A percentile compares a stretch with the other conserved stretches of the same genome.
phyloP scores from a whole-genome alignment of 1,139 yeast genomes.

The Protomyces gravidus region DNA sequence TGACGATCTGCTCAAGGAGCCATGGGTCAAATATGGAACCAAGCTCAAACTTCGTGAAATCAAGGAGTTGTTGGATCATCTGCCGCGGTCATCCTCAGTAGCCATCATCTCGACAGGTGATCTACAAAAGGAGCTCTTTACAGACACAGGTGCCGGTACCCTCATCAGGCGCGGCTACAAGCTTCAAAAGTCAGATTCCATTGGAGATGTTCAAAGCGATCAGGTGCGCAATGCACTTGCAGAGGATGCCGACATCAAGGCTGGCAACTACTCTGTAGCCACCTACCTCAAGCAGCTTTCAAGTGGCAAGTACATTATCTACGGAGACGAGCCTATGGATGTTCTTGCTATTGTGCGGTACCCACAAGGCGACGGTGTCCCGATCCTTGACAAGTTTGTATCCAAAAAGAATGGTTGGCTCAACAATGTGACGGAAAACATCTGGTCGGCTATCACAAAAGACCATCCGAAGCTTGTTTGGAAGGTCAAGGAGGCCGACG shows the following conservation, averaged over 20 bases:
- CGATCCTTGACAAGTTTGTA: conserved; percentile 81
- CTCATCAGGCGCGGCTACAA: conserved; percentile 95
- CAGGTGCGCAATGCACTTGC: conserved; percentile 75
- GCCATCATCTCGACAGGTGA: conserved; percentile 95
- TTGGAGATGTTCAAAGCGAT: conserved; percentile 53
- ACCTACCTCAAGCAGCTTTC: conserved; percentile 57
- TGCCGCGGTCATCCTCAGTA: conserved; percentile 95
- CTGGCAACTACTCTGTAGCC: conserved; percentile 73
- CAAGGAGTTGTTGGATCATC: conserved; percentile 83
- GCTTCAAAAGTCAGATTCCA: conserved; percentile 62
- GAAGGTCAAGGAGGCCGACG: conserved; percentile 86
- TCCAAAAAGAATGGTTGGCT: conserved; percentile 93
- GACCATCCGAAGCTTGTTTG: conserved; percentile 74
- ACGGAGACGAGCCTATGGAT: conserved; percentile 94
- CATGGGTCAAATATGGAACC: conserved; percentile 99
- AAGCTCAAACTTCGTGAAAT: conserved; percentile 94
- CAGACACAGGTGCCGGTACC: conserved; percentile 99
- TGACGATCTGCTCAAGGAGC: conserved; percentile 80
- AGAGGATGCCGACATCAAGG: conserved; percentile 68
- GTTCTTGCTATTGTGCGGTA: conserved; percentile 76
- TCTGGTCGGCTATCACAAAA: conserved; percentile 74
- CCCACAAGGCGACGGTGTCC: conserved; percentile 46
- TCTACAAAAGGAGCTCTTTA: conserved; percentile 91
- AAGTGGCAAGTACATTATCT: conserved; percentile 60
- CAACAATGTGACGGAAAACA: conserved; percentile 92